Evolutionary conservation across 1,284 basidiomycete genomes (phyloP), one percentile per base, ranked within the genome.

Genomic region (Apiotrichum mycotoxinovorans): DNA sequence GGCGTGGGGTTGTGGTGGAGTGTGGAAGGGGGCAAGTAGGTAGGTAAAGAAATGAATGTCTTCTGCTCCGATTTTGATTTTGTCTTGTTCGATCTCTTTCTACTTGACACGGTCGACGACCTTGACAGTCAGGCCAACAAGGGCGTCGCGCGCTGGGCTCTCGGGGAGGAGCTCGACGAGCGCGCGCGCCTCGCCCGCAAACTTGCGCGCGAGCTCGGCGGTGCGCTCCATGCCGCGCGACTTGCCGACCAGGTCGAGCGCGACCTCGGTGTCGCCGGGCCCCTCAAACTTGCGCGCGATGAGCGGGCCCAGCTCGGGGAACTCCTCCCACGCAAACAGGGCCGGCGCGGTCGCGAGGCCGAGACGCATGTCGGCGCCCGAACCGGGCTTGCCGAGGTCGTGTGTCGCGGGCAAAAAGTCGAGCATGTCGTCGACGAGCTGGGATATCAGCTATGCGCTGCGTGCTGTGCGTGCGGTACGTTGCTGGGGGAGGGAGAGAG

Each of bases 321-420:
- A 82, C 72, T 96, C 87, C 76, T 96, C 91, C 81, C 90, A 92
- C 17, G 96, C 95, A 70, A 89, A 98, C n/a, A 99, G 78, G 1
- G 88, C 88, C 0, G 95, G 95, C 0, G 89, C 95, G 0, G 93
- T 96, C 2, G 92, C 89, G 23, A 96, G 80, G 1, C 94, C 93
- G 0, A 95, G 80, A 56, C 87, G 83, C 38, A 97, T 80, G 75
- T 98, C 91, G 0, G 91, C 88, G 11, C 89, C 89, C 17, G 85
- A 84, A 0, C 78, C 79, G 0, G 91, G 91, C 78, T 95, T 95
- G 49, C 91, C 91, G 18, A 93, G 81, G 0, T 84, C 80, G 0
- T 82, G 80, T 38, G 82, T 79, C 57, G 82, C 81, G 4, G 87
- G 83, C 40, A 89, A 85, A 74, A 89, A 93, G 77, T 97, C 92